Evolutionary conservation across 768 basidiomycete genomes (phyloP), one percentile per base, ranked within the genome.

Genomic region (Amanita thiersii): DNA sequence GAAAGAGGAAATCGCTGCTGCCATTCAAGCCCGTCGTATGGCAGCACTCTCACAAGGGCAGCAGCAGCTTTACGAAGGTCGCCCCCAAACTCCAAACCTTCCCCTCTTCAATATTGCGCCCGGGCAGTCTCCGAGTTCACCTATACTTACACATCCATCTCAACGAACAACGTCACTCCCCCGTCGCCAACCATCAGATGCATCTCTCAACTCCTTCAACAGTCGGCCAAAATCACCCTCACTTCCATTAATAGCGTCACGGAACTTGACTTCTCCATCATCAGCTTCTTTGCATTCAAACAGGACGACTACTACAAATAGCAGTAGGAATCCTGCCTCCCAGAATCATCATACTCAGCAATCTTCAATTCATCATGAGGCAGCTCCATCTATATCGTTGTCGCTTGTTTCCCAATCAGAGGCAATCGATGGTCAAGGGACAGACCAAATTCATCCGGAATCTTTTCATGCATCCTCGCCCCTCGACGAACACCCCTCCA

Each of bases 1-100:
- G 3, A 71, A 79, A n/a, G 78, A 79, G 3, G 82, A 86, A 57
- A 85, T 87, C 24, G 42, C n/a, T n/a, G 65, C 69, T 0, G 68
- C 68, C 4, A 75, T 85, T 10, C 72, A 77, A 29, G 60, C 64
- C 14, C 59, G 64, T 4, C 63, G 66, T n/a, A 50, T 54, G n/a
- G 55, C 53, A 7, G 58, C 58, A 18, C 62, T 61, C 11, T 63
- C 66, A 3, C 63, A 61, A 5, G 52, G 56, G 33, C 51, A 62
- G 17, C 59, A 59, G 14, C 59, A 63, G 44, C 46, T 67, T 11
- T 63, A 60, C 47, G 55, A 47, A 40, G 59, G 60, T 25, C 59
- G 65, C 14, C 66, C 69, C 9, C 56, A 52, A 18, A 65, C 56
- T 20, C 37, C 41, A 2, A 41, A 47, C 45, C 18, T 37, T 31